These are phyloP conservation scores for Phoenix roebelenii DNA, from an alignment of 176 grass and related monocot species.

Conservation along the genomic window DNA sequence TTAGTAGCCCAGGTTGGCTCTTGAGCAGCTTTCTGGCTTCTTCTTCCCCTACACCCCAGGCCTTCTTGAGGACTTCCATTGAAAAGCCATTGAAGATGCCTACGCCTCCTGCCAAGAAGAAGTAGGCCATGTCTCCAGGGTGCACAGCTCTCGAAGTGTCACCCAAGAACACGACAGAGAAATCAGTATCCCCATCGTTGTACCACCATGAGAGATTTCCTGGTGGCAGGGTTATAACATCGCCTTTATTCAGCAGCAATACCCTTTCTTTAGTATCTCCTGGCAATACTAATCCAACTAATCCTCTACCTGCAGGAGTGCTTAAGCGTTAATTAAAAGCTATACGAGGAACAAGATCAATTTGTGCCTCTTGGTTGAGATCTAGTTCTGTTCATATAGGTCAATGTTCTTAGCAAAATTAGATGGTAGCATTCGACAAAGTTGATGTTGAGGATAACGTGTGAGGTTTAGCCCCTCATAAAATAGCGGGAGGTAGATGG, in stretches of 20 bases:
- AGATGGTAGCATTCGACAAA: too few species aligned
- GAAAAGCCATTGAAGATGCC: slow-evolving; percentile 6
- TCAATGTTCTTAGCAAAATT: too few species aligned
- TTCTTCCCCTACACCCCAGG: slow-evolving; percentile 8
- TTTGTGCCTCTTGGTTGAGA: too few species aligned
- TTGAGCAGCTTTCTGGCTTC: slow-evolving; percentile 4
- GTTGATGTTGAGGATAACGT: too few species aligned
- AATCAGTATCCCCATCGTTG: slow-evolving; percentile 3
- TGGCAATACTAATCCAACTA: slow-evolving; percentile 4
- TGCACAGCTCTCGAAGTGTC: slow-evolving; percentile 10
- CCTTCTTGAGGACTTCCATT: slow-evolving; percentile 1
- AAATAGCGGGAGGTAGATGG: too few species aligned
- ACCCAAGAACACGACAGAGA: slow-evolving; percentile 18
- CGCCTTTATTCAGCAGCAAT: slow-evolving; percentile 8
- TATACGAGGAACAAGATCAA: background rate
- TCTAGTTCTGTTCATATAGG: too few species aligned
- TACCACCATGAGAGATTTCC: slow-evolving; percentile 34
- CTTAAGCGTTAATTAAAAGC: too few species aligned
- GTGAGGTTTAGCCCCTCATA: too few species aligned
- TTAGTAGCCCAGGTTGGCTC: slow-evolving; percentile 5
- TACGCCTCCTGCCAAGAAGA: slow-evolving; percentile 18
- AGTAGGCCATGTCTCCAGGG: slow-evolving; percentile 19
- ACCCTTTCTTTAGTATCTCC: slow-evolving; percentile 14
- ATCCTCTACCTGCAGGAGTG: background rate
- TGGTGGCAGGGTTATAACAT: slow-evolving; percentile 9